These are phyloP conservation scores for Houttuynia cordata DNA, from an alignment of 164 flowering plant species.

Conservation along the genomic window DNA sequence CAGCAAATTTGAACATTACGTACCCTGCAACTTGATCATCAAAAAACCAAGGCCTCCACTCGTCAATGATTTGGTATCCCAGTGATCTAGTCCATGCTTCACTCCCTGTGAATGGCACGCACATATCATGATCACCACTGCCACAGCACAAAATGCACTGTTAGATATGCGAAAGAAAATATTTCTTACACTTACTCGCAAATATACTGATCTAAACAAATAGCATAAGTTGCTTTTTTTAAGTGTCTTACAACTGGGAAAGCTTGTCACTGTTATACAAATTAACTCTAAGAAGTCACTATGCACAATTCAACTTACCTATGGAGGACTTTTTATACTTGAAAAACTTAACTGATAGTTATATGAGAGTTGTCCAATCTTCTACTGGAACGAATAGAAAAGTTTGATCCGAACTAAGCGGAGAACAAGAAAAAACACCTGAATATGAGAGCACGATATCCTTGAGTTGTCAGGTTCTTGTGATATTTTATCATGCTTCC, in stretches of 20 bases:
- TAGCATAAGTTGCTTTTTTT: too few relatives aligned
- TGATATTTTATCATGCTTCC: conserved; percentile 93
- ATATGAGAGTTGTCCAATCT: too few relatives aligned
- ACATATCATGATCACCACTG: conserved; percentile 99
- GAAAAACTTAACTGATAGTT: too few relatives aligned
- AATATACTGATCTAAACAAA: too few relatives aligned
- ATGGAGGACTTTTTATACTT: too few relatives aligned
- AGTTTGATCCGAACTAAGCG: neutral
- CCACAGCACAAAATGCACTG: conserved; percentile 1
- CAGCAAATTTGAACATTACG: conserved; percentile 1
- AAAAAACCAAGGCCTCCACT: conserved; percentile 81
- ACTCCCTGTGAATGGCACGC: conserved; percentile 86
- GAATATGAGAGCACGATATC: conserved; percentile 75
- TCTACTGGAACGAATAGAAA: neutral
- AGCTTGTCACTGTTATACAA: too few relatives aligned
- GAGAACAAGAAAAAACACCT: conserved; percentile 28
- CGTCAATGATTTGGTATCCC: conserved; percentile 58
- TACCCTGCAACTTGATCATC: conserved; percentile 83
- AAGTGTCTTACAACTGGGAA: too few relatives aligned
- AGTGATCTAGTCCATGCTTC: conserved; percentile 88
- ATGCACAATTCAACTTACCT: too few relatives aligned
- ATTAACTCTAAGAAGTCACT: too few relatives aligned
- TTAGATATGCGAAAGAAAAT: too few relatives aligned
- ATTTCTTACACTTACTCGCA: too few relatives aligned
- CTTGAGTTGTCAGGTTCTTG: conserved; percentile 61